Base-by-base conservation (phyloP, 2,329 filamentous ascomycete species). In the Phoma sp. region DNA sequence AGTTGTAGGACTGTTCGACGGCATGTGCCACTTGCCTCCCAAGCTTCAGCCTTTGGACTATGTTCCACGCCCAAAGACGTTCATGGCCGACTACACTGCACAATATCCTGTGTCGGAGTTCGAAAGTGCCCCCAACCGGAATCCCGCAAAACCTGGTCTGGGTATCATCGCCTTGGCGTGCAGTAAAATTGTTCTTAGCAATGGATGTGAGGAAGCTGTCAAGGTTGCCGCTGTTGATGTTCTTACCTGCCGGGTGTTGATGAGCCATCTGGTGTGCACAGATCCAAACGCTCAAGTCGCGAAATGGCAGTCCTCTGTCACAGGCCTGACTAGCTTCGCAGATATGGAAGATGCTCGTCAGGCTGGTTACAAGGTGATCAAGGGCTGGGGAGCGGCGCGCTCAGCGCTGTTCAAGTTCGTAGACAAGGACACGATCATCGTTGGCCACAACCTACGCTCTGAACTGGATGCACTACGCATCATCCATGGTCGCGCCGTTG, bases 401-500 rank as follows among this genome's bases (percentile, higher is more conserved):
- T 43, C 63, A 9, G 69, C 71, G 10, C 52, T 75, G 0, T 66
- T 59, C 51, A 67, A 56, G 34, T 72, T 71, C 40, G 47, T 73
- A 11, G 67, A 73, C 54, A 62, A 60, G 7, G 58, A 71, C 6
- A 74, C 71, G 30, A 69, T 75, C 39, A 48, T 75, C n/a, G 52
- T 75, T 5, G 72, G 72, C 17, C 59, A 71, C 40, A 70, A 74
- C 45, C 54, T 75, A 17, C 71, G 71, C 12, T 53, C 59, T 2
- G 71, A 73, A 23, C 60, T 74, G 4, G 71, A 74, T 47, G 59
- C 62, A 2, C 58, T 75, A n/a, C 65, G 72, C 5, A 69, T 75
- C 56, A 58, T 68, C 5, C 71, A 75, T 43, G 72, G 71, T 15
- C 67, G 71, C 10, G 66, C 64, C 7, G 58, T 75, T 7, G 72